These are phyloP conservation scores for Cnidoscolus chayamansa DNA, from an alignment of 441 rosid species.

Conservation along the genomic window DNA sequence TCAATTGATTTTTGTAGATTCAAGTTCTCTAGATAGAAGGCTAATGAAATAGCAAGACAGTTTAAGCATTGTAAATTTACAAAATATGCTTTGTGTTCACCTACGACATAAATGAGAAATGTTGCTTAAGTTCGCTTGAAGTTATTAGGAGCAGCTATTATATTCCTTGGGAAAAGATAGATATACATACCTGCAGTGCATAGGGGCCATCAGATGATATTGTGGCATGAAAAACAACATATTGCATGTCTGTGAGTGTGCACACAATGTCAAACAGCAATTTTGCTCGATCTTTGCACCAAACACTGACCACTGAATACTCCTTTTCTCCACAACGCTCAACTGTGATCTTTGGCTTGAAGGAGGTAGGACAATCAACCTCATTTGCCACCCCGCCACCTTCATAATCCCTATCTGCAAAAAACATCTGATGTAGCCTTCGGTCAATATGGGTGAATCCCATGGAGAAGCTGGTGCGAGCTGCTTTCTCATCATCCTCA, in stretches of 20 bases:
- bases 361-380: constrained; percentile 38
- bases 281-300: constrained; percentile 79
- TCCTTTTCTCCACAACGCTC: constrained; percentile 74
- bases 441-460: constrained; percentile 87
- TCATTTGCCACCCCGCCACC: constrained; percentile 37
- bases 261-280: constrained; percentile 85
- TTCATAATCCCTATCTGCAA: constrained; percentile 91
- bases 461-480: constrained; percentile 67
- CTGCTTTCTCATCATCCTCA: constrained; percentile 60
- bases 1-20: neutral
- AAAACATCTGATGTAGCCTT: constrained; percentile 85
- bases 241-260: constrained; percentile 93
- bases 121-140: neutral
- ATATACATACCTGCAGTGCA: constrained; percentile 69
- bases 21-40: neutral
- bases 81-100: neutral
- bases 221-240: constrained; percentile 82
- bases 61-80: neutral
- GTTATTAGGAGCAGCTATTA: neutral
- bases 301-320: constrained; percentile 66
- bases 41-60: neutral
- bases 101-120: neutral
- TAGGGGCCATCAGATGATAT: constrained; percentile 64
- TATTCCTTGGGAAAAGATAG: neutral
- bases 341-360: constrained; percentile 55